Percentiles rank a stretch among this genome's conserved stretches.
These are phyloP conservation scores for Ophiosphaerella narmari DNA, from an alignment of 2,329 filamentous ascomycete genomes.

Conservation along the genomic window DNA sequence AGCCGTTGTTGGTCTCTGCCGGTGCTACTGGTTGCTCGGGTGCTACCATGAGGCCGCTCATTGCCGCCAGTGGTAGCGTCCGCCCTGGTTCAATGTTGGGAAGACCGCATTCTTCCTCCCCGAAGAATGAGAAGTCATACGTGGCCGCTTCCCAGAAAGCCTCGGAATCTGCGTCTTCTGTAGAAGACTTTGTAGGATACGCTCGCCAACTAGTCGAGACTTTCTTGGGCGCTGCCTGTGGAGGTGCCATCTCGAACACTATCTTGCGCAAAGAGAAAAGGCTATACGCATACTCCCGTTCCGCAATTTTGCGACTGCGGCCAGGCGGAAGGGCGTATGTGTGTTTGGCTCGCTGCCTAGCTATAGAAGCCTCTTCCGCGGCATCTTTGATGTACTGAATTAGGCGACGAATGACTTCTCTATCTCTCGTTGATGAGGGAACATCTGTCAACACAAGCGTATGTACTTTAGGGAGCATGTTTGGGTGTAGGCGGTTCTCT, in stretches of 20 bases:
- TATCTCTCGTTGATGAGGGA: constrained; percentile 53
- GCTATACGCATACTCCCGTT: constrained; percentile 54
- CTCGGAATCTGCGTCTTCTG: constrained; percentile 63
- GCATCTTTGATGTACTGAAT: constrained; percentile 62
- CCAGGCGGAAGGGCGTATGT: constrained; percentile 65
- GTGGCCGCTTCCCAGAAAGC: constrained; percentile 63
- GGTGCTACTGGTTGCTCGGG: constrained; percentile 12
- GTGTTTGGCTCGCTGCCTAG: constrained; percentile 57
- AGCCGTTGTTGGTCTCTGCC: constrained; percentile 7
- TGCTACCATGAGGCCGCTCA: constrained; percentile 48
- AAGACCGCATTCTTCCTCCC: constrained; percentile 60
- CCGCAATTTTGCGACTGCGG: constrained; percentile 53
- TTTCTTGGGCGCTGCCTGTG: constrained; percentile 32
- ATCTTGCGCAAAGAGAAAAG: constrained; percentile 62
- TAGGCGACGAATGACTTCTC: constrained; percentile 46
- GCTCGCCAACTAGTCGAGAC: constrained; percentile 52
- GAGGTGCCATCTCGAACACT: constrained; percentile 55
- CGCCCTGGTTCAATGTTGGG: constrained; percentile 52
- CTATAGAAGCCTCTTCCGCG: constrained; percentile 59
- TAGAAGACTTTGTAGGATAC: constrained; percentile 59
- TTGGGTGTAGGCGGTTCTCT: constrained; percentile 55
- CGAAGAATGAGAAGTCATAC: constrained; percentile 66
- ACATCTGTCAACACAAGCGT: constrained; percentile 63
- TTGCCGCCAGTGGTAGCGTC: constrained; percentile 53
- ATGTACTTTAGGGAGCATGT: constrained; percentile 58